Evolutionary conservation across 2,329 filamentous ascomycete genomes (phyloP).

Genomic region (Aspergillus transmontanensis): DNA sequence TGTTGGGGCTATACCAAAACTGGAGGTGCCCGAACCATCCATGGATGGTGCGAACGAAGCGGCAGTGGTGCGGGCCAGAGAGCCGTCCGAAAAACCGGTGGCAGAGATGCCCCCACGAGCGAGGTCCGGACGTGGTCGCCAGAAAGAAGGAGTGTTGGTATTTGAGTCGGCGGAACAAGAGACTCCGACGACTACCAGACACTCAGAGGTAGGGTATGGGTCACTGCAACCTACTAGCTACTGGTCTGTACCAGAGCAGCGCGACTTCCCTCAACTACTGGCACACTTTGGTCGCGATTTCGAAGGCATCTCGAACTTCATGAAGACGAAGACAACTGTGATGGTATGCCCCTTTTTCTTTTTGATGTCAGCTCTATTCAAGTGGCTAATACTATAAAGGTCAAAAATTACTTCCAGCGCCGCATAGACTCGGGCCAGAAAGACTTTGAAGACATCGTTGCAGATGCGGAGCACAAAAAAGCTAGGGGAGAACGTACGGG

Average conservation of each 20-base stretch:
- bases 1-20: slow-evolving; percentile 28
- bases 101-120: slow-evolving; percentile 26
- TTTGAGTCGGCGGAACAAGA: slow-evolving; percentile 40
- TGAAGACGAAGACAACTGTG: slow-evolving; percentile 56
- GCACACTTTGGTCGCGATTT: slow-evolving; percentile 53
- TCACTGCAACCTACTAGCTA: slow-evolving; percentile 52
- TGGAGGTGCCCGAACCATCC: slow-evolving; percentile 26
- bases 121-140: slow-evolving; percentile 32
- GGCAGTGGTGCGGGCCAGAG: slow-evolving; percentile 26
- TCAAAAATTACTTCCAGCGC: slow-evolving; percentile 54
- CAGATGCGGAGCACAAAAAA: slow-evolving; percentile 48
- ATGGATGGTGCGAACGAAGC: slow-evolving; percentile 23
- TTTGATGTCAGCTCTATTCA: background rate
- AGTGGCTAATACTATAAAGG: slow-evolving; percentile 30
- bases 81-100: slow-evolving; percentile 30
- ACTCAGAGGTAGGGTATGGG: slow-evolving; percentile 37
- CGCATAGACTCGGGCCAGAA: slow-evolving; percentile 47
- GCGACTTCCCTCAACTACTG: slow-evolving; percentile 49
- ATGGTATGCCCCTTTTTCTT: slow-evolving; percentile 44
- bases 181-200: slow-evolving; percentile 22
- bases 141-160: slow-evolving; percentile 38
- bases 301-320: slow-evolving; percentile 51
- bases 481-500: slow-evolving; percentile 47
- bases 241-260: slow-evolving; percentile 55
- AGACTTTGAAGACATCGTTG: slow-evolving; percentile 47